Percentiles rank a stretch among this genome's conserved stretches.
phyloP scores from a whole-genome alignment of 257 asterid genomes.

The Solanum appendiculatum region DNA sequence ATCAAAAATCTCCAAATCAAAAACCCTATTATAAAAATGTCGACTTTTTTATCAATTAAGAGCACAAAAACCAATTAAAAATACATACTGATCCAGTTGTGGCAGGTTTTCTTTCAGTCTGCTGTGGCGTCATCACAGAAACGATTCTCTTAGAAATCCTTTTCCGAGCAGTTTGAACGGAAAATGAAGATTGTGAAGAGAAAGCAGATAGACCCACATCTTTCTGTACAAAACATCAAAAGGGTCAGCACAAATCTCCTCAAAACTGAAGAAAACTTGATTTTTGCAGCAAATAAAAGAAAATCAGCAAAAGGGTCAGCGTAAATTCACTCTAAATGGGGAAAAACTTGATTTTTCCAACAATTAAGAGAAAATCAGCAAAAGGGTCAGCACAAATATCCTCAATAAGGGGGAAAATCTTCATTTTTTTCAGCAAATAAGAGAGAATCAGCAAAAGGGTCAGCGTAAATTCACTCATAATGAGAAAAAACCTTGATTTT shows the following conservation, averaged over 20 bases:
- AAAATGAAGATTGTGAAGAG: slow-evolving; percentile 30
- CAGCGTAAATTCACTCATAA: background rate
- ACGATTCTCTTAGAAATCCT: slow-evolving; percentile 44
- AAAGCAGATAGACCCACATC: slow-evolving; percentile 47
- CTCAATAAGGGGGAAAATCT: background rate
- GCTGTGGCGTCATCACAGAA: slow-evolving; percentile 81
- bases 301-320: background rate
- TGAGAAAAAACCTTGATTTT: background rate
- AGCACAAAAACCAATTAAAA: background rate
- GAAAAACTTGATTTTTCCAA: background rate
- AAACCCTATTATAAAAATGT: background rate
- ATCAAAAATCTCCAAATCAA: background rate
- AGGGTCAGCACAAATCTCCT: background rate
- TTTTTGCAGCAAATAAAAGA: background rate
- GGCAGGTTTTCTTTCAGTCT: slow-evolving; percentile 68
- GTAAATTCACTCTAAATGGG: background rate
- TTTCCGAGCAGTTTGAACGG: slow-evolving; percentile 25
- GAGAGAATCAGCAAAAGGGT: background rate
- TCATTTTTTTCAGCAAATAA: background rate
- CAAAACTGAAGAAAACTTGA: background rate
- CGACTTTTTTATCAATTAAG: background rate
- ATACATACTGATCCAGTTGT: slow-evolving; percentile 61
- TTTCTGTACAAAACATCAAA: slow-evolving; percentile 30
- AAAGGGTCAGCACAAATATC: background rate
- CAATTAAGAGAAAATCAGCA: background rate